Evolutionary conservation across 225 moss, liverwort and hornwort species (phyloP).

Genomic region (Polytrichum formosum): DNA sequence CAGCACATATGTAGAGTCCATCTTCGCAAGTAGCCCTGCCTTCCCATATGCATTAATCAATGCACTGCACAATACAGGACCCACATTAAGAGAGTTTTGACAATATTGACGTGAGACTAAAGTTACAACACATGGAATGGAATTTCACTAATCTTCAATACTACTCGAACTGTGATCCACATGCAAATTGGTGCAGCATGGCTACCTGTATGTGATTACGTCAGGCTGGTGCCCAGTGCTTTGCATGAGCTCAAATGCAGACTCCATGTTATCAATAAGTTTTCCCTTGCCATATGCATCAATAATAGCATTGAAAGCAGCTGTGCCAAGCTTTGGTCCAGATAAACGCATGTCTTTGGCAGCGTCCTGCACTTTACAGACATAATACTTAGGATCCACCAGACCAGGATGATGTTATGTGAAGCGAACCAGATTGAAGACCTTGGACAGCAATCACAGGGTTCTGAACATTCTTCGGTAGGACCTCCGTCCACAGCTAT

Average conservation of each 20-base stretch:
- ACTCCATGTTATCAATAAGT: conserved; percentile 61
- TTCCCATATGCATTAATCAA: conserved; percentile 72
- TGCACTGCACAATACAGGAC: conserved; percentile 33
- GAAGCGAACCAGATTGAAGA: too few species aligned
- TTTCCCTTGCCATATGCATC: conserved; percentile 77
- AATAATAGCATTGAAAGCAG: conserved; percentile 67
- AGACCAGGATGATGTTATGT: too few species aligned
- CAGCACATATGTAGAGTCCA: conserved; percentile 55
- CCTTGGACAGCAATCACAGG: too few species aligned
- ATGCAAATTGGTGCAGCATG: neutral
- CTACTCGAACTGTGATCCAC: neutral
- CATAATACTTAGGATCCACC: neutral
- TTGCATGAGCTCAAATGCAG: conserved; percentile 53
- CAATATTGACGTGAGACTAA: neutral
- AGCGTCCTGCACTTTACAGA: conserved; percentile 31
- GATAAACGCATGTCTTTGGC: conserved; percentile 54
- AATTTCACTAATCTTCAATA: neutral
- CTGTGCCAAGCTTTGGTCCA: conserved; percentile 55
- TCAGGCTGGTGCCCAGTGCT: conserved; percentile 53
- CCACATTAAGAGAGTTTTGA: neutral
- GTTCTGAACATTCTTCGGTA: too few species aligned
- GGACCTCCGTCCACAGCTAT: too few species aligned
- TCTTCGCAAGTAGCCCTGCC: conserved; percentile 50
- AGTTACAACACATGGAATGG: neutral
- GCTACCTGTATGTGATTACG: conserved; percentile 63